Conservation (phyloP, 176 grass and related monocot genomes). For the Aegilops umbellulata region DNA sequence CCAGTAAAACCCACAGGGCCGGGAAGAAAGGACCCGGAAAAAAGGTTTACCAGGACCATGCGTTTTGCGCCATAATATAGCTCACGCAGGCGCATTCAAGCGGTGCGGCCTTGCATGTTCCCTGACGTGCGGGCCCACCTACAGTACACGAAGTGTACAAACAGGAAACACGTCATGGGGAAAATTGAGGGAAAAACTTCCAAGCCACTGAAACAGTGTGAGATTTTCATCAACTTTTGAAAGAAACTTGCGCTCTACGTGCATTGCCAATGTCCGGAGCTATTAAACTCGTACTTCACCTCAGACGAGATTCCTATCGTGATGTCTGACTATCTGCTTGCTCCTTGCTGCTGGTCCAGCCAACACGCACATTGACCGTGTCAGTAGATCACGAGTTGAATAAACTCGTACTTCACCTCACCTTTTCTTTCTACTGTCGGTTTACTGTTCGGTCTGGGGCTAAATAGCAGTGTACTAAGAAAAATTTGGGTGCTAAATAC, state of each 20-base stretch:
- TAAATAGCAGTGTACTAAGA: no score
- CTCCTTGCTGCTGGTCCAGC: conserved; percentile 8
- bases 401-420: conserved; percentile 16
- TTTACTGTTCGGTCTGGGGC: conserved; percentile 27
- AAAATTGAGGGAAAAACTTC: no score
- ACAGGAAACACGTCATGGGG: not conserved
- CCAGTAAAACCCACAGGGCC: not conserved
- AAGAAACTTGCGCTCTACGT: not conserved
- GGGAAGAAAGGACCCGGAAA: not conserved
- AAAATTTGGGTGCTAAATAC: no score
- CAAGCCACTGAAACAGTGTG: not conserved
- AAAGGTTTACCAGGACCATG: conserved; percentile 18
- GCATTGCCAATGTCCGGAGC: not conserved
- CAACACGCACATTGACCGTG: conserved; percentile 39
- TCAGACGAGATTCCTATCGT: conserved; percentile 30
- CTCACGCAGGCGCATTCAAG: conserved; percentile 29
- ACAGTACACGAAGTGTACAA: not conserved
- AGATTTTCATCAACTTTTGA: not conserved
- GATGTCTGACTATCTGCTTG: not conserved
- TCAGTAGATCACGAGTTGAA: conserved; percentile 36
- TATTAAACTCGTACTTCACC: no score
- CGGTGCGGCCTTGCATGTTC: conserved; percentile 13
- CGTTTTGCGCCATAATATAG: not conserved
- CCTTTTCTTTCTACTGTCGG: not conserved
- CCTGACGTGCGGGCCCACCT: not conserved